Base-by-base conservation (phyloP, 768 basidiomycete species). In the Lyophyllum decastes region DNA sequence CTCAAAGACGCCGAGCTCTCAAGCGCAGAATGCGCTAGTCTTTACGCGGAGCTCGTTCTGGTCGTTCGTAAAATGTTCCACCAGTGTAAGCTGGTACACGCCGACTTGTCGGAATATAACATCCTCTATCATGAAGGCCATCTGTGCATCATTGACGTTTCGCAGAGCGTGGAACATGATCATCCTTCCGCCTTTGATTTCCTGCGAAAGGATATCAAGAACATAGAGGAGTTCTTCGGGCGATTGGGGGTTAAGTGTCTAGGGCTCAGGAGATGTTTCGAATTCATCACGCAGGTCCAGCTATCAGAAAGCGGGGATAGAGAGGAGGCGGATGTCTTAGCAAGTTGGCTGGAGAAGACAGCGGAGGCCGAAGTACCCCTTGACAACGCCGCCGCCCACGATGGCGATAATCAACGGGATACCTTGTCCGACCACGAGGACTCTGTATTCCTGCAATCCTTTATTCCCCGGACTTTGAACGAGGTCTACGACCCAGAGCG, bases 61-160 rank as follows among this genome's bases (percentile, higher is more conserved):
- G 83, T 82, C 56, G 79, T 95, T 44, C 87, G 96, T 57, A 82
- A 78, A 54, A 90, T 99, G 80, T 99, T 89, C 72, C 89, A 94
- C 63, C 80, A 80, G 41, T 98, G 97, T 83, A 89, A 86, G 57
- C 86, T 99, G 57, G 96, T 99, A 0, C 97, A 99, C 66, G 97
- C 96, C 49, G 97, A 99, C 79, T 82, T 99, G 52, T 95, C 92
- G 54, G 97, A 99, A 71, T 99, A 99, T 82, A 99, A 99, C 70
- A 87, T 99, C 65, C 82, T 99, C 68, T 96, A 86, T 66, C 90
- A 94, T 72, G 76, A 85, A 48, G 79, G 74, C 1, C 92, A 94
- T 66, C 81, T 97, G 17, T 94, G 85, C 73, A 89, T 98, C 65
- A 98, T 99, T 74, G 97, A 99, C 71, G 97, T 99, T 57, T 97